Percentiles rank a stretch among this genome's conserved stretches.
Conservation (phyloP, 2,329 filamentous ascomycete genomes). For the Fusarium cyanostomum region DNA sequence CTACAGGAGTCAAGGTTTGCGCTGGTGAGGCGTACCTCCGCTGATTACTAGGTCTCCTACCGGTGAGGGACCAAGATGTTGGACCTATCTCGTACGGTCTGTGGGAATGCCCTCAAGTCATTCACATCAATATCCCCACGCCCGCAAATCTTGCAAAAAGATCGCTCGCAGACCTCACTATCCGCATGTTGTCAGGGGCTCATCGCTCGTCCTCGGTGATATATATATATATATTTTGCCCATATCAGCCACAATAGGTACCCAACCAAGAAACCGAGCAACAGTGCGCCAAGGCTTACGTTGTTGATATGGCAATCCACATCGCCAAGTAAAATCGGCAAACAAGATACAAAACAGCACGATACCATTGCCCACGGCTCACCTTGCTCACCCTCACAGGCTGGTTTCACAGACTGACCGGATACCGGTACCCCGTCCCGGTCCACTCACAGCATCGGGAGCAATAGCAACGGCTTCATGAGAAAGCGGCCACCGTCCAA, state of each 20-base stretch:
- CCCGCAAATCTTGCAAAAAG: conserved; percentile 4
- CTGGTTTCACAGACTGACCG: conserved; percentile 2
- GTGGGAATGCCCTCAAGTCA: conserved; percentile 12
- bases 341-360: conserved; percentile 10
- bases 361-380: conserved; percentile 15
- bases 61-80: background rate
- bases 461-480: background rate
- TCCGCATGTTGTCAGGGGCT: conserved; percentile 4
- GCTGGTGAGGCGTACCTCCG: conserved; percentile 4
- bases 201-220: conserved; percentile 20
- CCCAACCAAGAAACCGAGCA: background rate
- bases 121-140: background rate
- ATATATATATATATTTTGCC: conserved; percentile 9
- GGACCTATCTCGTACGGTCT: background rate
- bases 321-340: conserved; percentile 10
- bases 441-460: conserved; percentile 12
- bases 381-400: conserved; percentile 21
- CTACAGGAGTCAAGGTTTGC: background rate
- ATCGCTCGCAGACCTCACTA: conserved; percentile 2
- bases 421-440: conserved; percentile 10
- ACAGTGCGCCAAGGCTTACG: conserved; percentile 3
- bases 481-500: conserved; percentile 5
- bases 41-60: background rate
- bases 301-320: conserved; percentile 10
- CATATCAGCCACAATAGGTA: background rate